Percentiles rank a stretch among this genome's conserved stretches.
phyloP scores from a whole-genome alignment of 495 filamentous ascomycete genomes.

The Ascodesmis nigricans region DNA sequence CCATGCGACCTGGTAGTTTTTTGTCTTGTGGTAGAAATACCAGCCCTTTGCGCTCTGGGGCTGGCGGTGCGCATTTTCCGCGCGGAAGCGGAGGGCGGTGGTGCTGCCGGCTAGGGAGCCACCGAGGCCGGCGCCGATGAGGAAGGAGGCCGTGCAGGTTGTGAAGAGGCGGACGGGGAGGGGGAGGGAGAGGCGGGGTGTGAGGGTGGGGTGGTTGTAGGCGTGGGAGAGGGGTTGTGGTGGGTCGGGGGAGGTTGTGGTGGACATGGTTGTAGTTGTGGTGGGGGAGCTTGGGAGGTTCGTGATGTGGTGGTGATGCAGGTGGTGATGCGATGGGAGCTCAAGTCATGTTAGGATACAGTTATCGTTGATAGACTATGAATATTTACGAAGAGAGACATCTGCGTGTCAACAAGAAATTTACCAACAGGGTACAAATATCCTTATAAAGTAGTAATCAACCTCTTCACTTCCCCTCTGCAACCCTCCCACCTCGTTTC shows the following conservation, averaged over 20 bases:
- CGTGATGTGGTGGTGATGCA: too few relatives aligned
- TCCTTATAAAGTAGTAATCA: too few relatives aligned
- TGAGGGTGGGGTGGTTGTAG: constrained; percentile 17
- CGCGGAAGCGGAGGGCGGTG: constrained; percentile 63
- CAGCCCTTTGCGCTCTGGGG: constrained; percentile 62
- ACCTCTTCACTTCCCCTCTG: constrained; percentile 1
- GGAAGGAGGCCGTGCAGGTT: constrained; percentile 34
- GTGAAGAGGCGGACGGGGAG: constrained; percentile 41
- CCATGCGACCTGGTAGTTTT: constrained; percentile 64
- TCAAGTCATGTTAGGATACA: too few relatives aligned
- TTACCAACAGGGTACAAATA: too few relatives aligned
- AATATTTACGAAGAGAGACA: too few relatives aligned
- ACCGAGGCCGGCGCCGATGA: constrained; percentile 47
- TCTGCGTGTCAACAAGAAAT: too few relatives aligned
- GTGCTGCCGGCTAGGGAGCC: constrained; percentile 46
- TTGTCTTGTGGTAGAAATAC: constrained; percentile 95
- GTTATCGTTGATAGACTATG: too few relatives aligned
- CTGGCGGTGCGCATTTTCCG: constrained; percentile 83
- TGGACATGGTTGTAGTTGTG: not conserved
- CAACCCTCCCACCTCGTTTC: constrained; percentile 12
- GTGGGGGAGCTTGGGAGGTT: not conserved
- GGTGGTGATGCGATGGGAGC: too few relatives aligned
- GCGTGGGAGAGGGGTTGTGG: constrained; percentile 1
- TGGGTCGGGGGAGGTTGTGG: not conserved
- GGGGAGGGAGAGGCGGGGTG: constrained; percentile 41